These are phyloP conservation scores for Kwoniella dejecticola DNA, from an alignment of 768 basidiomycete genomes.

Conservation along the genomic window DNA sequence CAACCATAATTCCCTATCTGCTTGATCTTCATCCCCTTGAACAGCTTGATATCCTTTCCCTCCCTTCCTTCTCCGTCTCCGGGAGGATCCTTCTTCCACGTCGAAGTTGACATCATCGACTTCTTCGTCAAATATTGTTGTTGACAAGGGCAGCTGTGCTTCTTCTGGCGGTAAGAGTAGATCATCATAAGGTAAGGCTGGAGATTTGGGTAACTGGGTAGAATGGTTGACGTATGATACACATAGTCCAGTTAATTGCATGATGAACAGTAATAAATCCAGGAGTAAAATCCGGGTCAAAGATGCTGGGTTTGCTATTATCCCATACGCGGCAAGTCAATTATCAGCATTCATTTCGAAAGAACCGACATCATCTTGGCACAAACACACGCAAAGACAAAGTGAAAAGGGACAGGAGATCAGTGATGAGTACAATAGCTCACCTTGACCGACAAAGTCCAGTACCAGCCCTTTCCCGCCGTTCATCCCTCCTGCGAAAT, in stretches of 20 bases:
- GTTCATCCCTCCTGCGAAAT: constrained; percentile 29
- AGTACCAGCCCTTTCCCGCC: constrained; percentile 39
- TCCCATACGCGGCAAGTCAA: too few species aligned
- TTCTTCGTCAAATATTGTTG: constrained; percentile 19
- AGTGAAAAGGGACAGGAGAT: too few species aligned
- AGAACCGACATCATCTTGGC: neutral
- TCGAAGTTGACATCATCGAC: constrained; percentile 34
- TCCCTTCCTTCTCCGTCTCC: constrained; percentile 17
- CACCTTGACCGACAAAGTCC: constrained; percentile 49
- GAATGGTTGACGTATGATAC: constrained; percentile 39
- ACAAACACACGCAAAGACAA: too few species aligned
- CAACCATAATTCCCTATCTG: constrained; percentile 33
- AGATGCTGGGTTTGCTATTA: constrained; percentile 33
- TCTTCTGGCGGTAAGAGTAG: constrained; percentile 35
- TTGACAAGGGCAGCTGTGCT: neutral
- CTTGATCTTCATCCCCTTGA: constrained; percentile 20
- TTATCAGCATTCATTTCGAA: too few species aligned
- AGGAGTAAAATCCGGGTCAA: constrained; percentile 40
- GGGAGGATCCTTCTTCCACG: constrained; percentile 14
- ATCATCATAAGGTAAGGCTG: constrained; percentile 37
- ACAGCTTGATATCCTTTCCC: constrained; percentile 11
- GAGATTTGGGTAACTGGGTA: constrained; percentile 18
- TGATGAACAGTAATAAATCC: constrained; percentile 34
- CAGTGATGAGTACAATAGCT: constrained; percentile 16
- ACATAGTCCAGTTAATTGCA: constrained; percentile 33